Evolutionary conservation across 495 filamentous ascomycete genomes (phyloP), one percentile per base, ranked within the genome.

Genomic region (Xylaria nigripes): DNA sequence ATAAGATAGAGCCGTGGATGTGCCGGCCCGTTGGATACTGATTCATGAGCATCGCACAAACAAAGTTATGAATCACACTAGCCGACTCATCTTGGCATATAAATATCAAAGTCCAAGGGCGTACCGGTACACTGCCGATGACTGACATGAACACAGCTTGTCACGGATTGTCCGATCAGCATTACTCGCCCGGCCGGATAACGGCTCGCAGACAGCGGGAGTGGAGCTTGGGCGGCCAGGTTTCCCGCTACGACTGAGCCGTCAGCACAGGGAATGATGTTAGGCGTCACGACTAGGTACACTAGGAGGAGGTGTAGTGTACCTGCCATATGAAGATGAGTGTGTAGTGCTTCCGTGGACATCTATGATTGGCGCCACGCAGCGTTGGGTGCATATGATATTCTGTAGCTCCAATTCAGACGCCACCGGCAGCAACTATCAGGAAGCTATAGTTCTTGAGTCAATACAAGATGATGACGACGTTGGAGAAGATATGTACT

Each of bases 311-410:
- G n/a, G n/a, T n/a, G n/a, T n/a, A n/a, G n/a, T 24, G 27, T 48
- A 48, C 16, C 18, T 16, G 12, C n/a, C 5, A 42, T 8, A 42
- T 25, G 22, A 49, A 30, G 47, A 12, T 21, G 32, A 16, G 40
- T 24, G 47, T 2, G 34, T 49, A 49, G 36, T 40, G 48, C 40
- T 19, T 43, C 42, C 16, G 29, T 34, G n/a, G 13, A 54, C 18
- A 29, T 21, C 30, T 34, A 40, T 47, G 50, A 21, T 18, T 22
- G 41, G 40, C 48, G 36, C 49, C 51, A 54, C 42, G 32, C 32
- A 41, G 8, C 43, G 30, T 47, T 32, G 51, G 41, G 32, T 47
- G 51, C 30, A 22, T 40, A 22, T 2, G 30, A 40, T 18, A 25
- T 41, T 41, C 23, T 22, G 32, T 29, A 22, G 7, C 23, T 36